Evolutionary conservation across 106 monocot species (phyloP), one percentile per base, ranked within the genome.

Genomic region (Phalaenopsis equestris): DNA sequence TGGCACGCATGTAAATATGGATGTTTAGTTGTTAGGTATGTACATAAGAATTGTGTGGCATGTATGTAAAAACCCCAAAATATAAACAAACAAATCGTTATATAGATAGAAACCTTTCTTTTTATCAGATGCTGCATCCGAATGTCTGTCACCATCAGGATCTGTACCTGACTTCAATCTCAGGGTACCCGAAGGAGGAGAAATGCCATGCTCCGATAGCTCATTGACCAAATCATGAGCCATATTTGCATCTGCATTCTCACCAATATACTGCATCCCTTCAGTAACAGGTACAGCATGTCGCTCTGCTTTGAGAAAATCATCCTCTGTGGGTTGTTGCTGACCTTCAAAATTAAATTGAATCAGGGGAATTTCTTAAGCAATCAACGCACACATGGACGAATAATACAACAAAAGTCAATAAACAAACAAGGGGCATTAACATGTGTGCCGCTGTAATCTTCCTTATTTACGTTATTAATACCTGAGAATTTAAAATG

Each of bases 251-350:
- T 47, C 7, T 52, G 12, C 49, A 24, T 49, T 30, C 49, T 52
- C 76, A 24, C 24, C 52, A 10, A 16, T 48, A 56, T 56, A 15
- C 14, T 42, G 46, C 73, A 56, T n/a, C 30, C 24, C 42, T 12
- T 43, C 24, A 17, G 41, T 73, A 19, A 43, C 41, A 19, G 80
- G 37, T 37, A 19, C 72, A 48, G 8, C 17, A 58, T 3, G 38
- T 42, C 16, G 36, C 11, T 30, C 7, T 76, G 18, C 38, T 64
- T 37, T 72, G 68, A 76, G 41, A 10, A 23, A 75, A 68, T 55
- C 68, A 49, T 42, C 77, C 49, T 56, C 80, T 37, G 37, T 21
- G 24, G 64, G 79, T 48, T 78, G 56, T 15, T 81, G 67, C n/a
- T 12, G 58, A 42, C 61, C 42, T 56, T 42, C 43, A 47, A 80